Evolutionary conservation across 2,329 filamentous ascomycete genomes (phyloP).

Genomic region (Allantophomopsis cytisporea): DNA sequence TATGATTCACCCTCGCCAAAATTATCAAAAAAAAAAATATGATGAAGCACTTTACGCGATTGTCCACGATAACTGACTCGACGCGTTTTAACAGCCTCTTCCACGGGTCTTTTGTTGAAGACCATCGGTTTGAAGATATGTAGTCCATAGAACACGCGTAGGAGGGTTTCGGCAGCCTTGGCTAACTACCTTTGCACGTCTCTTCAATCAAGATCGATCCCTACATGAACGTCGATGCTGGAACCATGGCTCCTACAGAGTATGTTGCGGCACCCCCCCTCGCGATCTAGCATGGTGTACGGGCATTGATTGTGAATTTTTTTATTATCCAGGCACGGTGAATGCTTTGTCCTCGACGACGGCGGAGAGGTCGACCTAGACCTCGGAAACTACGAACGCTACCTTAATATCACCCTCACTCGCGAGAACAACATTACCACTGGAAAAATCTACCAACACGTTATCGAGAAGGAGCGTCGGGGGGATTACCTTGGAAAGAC

Average conservation of each 20-base stretch:
- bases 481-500: conserved; percentile 81
- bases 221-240: conserved; percentile 67
- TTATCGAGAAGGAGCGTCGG: conserved; percentile 49
- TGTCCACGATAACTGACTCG: conserved; percentile 2
- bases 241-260: conserved; percentile 53
- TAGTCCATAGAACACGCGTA: conserved; percentile 11
- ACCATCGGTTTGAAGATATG: conserved; percentile 67
- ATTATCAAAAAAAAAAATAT: too few relatives aligned
- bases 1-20: conserved; percentile 21
- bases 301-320: not conserved
- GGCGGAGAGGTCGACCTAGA: conserved; percentile 68
- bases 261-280: conserved; percentile 16
- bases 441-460: conserved; percentile 86
- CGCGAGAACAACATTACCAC: conserved; percentile 94
- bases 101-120: conserved; percentile 64
- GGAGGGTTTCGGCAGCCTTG: conserved; percentile 1
- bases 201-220: conserved; percentile 59
- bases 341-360: conserved; percentile 79
- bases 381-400: conserved; percentile 66
- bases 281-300: too few relatives aligned
- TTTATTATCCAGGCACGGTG: conserved; percentile 51
- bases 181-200: conserved; percentile 30
- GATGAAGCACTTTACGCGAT: not conserved
- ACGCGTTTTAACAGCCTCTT: conserved; percentile 38
- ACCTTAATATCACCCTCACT: conserved; percentile 69